Evolutionary conservation across 768 basidiomycete species (phyloP).

Genomic region (Boletus reticuloceps): DNA sequence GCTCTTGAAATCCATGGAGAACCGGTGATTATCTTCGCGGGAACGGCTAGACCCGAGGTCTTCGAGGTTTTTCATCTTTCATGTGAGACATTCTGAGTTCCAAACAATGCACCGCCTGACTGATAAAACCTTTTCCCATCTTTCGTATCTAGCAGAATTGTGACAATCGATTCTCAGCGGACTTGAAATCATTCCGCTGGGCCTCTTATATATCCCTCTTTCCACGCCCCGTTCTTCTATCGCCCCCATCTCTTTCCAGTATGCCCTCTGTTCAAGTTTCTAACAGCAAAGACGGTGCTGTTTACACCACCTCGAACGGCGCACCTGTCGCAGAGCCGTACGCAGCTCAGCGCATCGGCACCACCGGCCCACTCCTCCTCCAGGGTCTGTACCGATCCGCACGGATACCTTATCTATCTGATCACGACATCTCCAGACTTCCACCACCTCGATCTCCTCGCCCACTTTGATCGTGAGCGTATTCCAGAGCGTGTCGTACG

Average conservation of each 20-base stretch:
- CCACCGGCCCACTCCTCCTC: constrained; percentile 78
- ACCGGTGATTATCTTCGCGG: not conserved
- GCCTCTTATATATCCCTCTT: constrained; percentile 12
- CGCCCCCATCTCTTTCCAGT: not conserved
- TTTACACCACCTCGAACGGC: constrained; percentile 87
- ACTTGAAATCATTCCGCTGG: constrained; percentile 16
- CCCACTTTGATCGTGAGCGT: constrained; percentile 93
- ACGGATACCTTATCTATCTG: constrained; percentile 7
- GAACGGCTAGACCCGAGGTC: not conserved
- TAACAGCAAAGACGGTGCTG: constrained; percentile 50
- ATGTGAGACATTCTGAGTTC: constrained; percentile 14
- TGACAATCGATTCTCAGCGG: constrained; percentile 18
- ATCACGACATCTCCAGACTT: constrained; percentile 54
- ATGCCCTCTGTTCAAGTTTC: constrained; percentile 70
- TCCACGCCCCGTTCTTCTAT: not conserved
- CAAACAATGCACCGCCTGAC: not conserved
- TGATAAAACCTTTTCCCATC: too few species aligned
- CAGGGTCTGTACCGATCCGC: constrained; percentile 56
- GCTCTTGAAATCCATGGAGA: not conserved
- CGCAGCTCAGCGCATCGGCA: constrained; percentile 71
- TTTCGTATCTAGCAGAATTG: constrained; percentile 5
- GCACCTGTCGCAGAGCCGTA: constrained; percentile 76
- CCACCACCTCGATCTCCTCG: constrained; percentile 84
- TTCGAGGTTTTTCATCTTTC: not conserved
- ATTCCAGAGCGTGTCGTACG: constrained; percentile 92